Evolutionary conservation across 768 basidiomycete species (phyloP).

Genomic region (Rubroboletus satanas): DNA sequence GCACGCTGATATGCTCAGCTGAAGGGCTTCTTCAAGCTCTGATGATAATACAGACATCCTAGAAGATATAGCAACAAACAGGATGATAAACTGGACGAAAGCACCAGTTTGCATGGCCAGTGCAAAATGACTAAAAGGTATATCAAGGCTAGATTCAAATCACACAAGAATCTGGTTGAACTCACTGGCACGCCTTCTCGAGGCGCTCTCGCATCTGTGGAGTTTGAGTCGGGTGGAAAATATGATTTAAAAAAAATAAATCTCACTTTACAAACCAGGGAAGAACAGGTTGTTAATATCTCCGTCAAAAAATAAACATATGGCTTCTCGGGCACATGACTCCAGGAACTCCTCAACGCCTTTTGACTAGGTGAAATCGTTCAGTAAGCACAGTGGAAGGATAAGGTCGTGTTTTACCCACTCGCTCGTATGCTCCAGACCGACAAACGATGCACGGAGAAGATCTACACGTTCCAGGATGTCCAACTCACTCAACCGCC

Average conservation of each 20-base stretch:
- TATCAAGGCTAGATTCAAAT: not conserved
- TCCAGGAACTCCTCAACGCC: slow-evolving; percentile 60
- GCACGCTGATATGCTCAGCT: slow-evolving; percentile 26
- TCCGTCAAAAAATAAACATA: slow-evolving; percentile 34
- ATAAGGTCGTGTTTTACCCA: slow-evolving; percentile 5
- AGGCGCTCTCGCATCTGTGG: slow-evolving; percentile 45
- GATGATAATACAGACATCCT: slow-evolving; percentile 46
- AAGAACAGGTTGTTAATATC: slow-evolving; percentile 34
- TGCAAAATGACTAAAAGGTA: slow-evolving; percentile 48
- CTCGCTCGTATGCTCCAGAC: slow-evolving; percentile 24
- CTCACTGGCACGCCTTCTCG: slow-evolving; percentile 53
- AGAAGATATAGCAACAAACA: slow-evolving; percentile 58
- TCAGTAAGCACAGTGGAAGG: not conserved
- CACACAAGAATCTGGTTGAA: not conserved
- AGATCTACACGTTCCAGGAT: slow-evolving; percentile 22
- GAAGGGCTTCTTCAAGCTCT: slow-evolving; percentile 42
- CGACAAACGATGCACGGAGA: slow-evolving; percentile 29
- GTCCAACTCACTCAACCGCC: slow-evolving; percentile 16
- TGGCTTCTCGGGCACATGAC: slow-evolving; percentile 45
- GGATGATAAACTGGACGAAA: slow-evolving; percentile 65
- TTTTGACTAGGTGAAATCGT: slow-evolving; percentile 40
- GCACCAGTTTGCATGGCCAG: slow-evolving; percentile 68
- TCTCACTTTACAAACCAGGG: slow-evolving; percentile 48
- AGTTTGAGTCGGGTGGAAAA: not conserved
- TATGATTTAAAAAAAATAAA: not conserved